Base-by-base conservation (phyloP, 495 filamentous ascomycete species). In the Thozetella sp. region DNA sequence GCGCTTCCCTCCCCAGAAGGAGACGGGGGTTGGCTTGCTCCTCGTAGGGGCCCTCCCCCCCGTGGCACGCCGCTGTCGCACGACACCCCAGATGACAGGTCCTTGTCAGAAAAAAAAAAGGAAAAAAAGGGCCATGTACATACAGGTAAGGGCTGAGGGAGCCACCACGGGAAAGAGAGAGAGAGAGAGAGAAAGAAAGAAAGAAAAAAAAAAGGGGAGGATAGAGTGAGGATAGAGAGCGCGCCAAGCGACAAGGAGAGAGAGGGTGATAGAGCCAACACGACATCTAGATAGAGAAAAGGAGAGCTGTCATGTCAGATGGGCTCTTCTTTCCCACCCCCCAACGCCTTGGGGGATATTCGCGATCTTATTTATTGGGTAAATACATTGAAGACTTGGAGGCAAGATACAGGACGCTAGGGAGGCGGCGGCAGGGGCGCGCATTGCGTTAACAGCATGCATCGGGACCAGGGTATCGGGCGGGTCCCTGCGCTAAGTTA, bases 401-500 rank as follows among this genome's bases (percentile, higher is more conserved):
- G n/a, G 9, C 43, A n/a, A 48, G 43, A 48, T 48, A 48, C 11
- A n/a, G 3, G 43, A 48, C n/a, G 43, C 10, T 48, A 48, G 43
- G 43, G 9, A 9, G 12, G 43, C 43, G 4, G 43, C 43, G 43
- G 6, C 43, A n/a, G 43, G 12, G 43, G 4, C 11, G 43, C n/a
- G n/a, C 11, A 4, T 3, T 19, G 4, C n/a, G 43, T 48, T 48
- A 48, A 48, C 43, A 48, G 43, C n/a, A 10, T 11, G 43, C n/a
- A 48, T 48, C 43, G 43, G 9, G n/a, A n/a, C 43, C 43, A 48
- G 43, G 43, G 43, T 48, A 4, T 10, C 20, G 9, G 9, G 9
- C 10, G n/a, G 43, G 43, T 48, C 43, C 43, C 43, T 48, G 43
- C 43, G 43, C 43, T 48, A 48, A 48, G 43, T 48, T 48, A 48